These are phyloP conservation scores for Neofusicoccum kwambonambiense DNA, from an alignment of 2,329 filamentous ascomycete genomes.

Conservation along the genomic window DNA sequence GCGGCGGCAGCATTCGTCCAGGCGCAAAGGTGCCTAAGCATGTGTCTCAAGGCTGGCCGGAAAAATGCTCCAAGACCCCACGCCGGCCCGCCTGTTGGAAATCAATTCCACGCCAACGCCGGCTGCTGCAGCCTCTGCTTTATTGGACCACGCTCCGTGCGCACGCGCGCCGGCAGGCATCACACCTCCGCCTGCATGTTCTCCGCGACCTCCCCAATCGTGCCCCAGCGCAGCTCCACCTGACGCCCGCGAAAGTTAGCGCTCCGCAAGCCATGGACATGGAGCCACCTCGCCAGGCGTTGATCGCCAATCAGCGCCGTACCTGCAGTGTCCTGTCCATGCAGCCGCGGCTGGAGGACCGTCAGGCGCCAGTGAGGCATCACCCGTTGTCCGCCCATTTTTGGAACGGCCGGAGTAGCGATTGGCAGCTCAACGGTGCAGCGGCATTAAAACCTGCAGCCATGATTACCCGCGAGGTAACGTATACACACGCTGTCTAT, in stretches of 20 bases:
- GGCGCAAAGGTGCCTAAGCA: too few species aligned
- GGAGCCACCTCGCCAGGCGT: neutral
- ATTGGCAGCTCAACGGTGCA: neutral
- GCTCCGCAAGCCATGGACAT: slow-evolving; percentile 2
- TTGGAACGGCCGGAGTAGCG: neutral
- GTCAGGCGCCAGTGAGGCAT: slow-evolving; percentile 5
- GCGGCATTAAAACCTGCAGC: neutral
- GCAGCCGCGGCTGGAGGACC: neutral
- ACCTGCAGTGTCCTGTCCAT: neutral
- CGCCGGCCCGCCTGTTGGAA: too few species aligned
- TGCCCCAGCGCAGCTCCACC: neutral
- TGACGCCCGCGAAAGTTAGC: neutral
- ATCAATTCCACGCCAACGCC: too few species aligned
- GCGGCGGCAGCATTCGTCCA: too few species aligned
- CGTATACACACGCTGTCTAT: neutral
- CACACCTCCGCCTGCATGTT: slow-evolving; percentile 8
- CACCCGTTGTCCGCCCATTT: neutral
- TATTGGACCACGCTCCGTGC: neutral
- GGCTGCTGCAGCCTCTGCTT: too few species aligned
- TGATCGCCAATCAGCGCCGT: slow-evolving; percentile 5
- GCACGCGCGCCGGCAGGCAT: slow-evolving; percentile 6
- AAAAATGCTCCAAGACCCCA: too few species aligned
- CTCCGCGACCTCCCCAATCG: neutral
- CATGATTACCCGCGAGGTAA: neutral
- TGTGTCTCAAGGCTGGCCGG: too few species aligned